Base-by-base conservation (phyloP, 2,329 filamentous ascomycete genomes). In the Chrysoporthe cubensis region DNA sequence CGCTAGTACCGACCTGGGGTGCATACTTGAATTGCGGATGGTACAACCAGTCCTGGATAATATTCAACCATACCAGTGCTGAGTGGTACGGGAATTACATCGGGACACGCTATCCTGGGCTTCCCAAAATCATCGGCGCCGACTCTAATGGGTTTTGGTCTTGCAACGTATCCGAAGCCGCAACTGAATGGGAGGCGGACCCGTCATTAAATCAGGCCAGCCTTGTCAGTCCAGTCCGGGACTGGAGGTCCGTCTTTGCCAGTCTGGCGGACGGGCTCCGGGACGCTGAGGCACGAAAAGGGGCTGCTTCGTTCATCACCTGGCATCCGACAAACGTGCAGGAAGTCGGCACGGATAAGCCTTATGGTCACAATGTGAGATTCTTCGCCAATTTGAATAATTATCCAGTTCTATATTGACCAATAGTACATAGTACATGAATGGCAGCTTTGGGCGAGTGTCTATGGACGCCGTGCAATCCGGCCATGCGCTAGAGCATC, bases 391-490 rank as follows among this genome's bases (percentile, higher is more conserved):
- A 18, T 34, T 7, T 9, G 34, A 57, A 21, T 2, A n/a, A 3
- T 3, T 2, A 11, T 54, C 11, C 4, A 52, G 4, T 26, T 40
- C 16, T 57, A 40, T 13, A 21, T 26, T 57, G 16, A 57, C 54
- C 34, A 16, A 21, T 26, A 1, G 32, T 52, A 4, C 4, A 32
- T 6, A 62, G 60, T 62, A 50, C 34, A 62, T 62, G 60, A 62
- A 62, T 18, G 60, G 60, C 18, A 62, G 26, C 43, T 62, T 62
- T 37, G 60, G 60, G 16, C 44, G 44, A 37, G 16, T 62, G 2
- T 62, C 60, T 16, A 62, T 62, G 60, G 60, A 62, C 16, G 60
- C 60, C 13, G 60, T 62, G 11, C 60, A 62, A 37, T 62, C 60
- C 5, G 60, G 60, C 14, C 60, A 62, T 37, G 40, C 60, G 11